phyloP scores from a whole-genome alignment of 2,329 filamentous ascomycete species.

The Aspergillus bombycis region DNA sequence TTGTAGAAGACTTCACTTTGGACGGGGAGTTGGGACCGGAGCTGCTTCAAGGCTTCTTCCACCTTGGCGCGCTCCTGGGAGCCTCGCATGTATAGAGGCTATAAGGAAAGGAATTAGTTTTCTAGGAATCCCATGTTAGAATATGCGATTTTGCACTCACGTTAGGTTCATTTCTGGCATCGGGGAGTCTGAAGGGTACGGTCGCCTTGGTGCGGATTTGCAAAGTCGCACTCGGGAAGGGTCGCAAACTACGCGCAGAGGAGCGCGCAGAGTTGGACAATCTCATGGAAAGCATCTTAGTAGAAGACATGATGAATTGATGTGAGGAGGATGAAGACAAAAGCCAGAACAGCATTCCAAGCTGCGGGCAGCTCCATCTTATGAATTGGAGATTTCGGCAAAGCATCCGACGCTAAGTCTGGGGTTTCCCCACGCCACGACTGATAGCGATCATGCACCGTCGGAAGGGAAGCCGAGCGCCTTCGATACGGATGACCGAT shows the following conservation, averaged over 20 bases:
- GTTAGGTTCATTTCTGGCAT: constrained; percentile 40
- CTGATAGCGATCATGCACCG: neutral
- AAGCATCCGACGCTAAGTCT: neutral
- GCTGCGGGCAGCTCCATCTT: neutral
- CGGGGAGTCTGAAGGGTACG: constrained; percentile 34
- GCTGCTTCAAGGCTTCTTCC: constrained; percentile 32
- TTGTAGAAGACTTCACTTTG: constrained; percentile 34
- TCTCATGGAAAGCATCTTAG: neutral
- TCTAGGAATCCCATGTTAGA: neutral
- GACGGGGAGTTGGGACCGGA: constrained; percentile 39
- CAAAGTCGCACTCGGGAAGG: constrained; percentile 13
- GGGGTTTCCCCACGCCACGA: neutral
- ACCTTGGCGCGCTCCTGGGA: constrained; percentile 40
- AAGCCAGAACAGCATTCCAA: neutral
- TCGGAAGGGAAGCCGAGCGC: neutral
- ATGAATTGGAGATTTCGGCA: neutral
- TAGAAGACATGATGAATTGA: constrained; percentile 8
- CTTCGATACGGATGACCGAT: neutral
- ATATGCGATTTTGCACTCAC: constrained; percentile 19
- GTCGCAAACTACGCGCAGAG: constrained; percentile 18
- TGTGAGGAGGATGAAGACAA: too few relatives aligned
- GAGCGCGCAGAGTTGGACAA: constrained; percentile 13
- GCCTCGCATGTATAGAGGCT: constrained; percentile 32
- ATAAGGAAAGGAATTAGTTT: neutral
- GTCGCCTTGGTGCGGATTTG: constrained; percentile 29